A percentile compares a stretch with the other conserved stretches of the same genome.
Conservation (phyloP, 106 monocot genomes). For the Posidonia australis region DNA sequence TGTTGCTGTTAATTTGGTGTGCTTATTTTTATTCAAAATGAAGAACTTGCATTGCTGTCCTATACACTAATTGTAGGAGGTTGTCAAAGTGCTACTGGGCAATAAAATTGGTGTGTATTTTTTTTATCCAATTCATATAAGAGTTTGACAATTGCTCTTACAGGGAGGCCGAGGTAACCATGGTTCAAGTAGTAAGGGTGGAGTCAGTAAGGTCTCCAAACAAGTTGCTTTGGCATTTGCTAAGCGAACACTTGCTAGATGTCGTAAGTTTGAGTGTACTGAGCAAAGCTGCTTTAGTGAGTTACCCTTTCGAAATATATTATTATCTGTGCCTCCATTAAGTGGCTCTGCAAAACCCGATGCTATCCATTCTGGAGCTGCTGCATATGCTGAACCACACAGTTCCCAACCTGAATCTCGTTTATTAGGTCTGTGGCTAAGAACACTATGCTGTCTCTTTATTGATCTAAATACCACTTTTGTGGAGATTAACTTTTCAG, state of each 20-base stretch:
- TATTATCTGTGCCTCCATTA: slow-evolving; percentile 27
- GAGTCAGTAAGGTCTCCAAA: slow-evolving; percentile 57
- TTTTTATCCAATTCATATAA: no score
- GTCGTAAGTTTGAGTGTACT: slow-evolving; percentile 52
- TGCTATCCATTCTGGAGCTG: not conserved
- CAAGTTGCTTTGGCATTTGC: slow-evolving; percentile 71
- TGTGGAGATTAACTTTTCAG: no score
- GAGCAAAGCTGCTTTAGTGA: slow-evolving; percentile 84
- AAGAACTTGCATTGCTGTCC: no score
- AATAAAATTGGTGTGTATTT: not conserved
- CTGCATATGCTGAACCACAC: slow-evolving; percentile 2
- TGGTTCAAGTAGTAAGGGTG: slow-evolving; percentile 57
- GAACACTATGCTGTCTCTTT: not conserved
- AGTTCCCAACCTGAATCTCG: slow-evolving; percentile 1
- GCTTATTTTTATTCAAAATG: no score
- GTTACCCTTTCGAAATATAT: slow-evolving; percentile 30
- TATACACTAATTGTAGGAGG: not conserved
- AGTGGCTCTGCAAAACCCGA: slow-evolving; percentile 4
- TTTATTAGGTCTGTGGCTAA: not conserved
- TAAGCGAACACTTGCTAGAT: slow-evolving; percentile 65
- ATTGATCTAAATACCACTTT: no score
- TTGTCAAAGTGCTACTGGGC: not conserved
- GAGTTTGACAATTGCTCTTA: not conserved
- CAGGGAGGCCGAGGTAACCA: slow-evolving; percentile 56
- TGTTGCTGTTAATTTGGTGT: no score